Evolutionary conservation across 495 filamentous ascomycete species (phyloP).

Genomic region (Tetracladium marchalianum): DNA sequence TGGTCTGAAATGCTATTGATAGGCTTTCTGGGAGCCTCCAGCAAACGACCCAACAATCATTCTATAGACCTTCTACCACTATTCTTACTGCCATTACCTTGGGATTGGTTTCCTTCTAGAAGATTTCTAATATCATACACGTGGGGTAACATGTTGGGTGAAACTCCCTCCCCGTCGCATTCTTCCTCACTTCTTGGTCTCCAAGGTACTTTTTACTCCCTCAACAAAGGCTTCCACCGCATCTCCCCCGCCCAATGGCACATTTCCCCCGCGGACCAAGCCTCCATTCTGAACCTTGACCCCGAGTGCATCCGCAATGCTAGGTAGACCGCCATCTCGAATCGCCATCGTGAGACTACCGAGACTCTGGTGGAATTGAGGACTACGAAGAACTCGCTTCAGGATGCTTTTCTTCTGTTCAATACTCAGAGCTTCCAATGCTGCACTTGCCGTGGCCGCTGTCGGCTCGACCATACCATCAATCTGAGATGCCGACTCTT

Average conservation of each 20-base stretch:
- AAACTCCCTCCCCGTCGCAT: no score
- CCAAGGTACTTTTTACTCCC: conserved; percentile 70
- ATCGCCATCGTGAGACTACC: conserved; percentile 77
- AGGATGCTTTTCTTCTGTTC: conserved; percentile 76
- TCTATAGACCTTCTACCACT: no score
- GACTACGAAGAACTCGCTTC: conserved; percentile 73
- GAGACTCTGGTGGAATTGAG: conserved; percentile 83
- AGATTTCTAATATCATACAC: no score
- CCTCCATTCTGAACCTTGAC: conserved; percentile 76
- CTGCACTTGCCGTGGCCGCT: conserved; percentile 55
- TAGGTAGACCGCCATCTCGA: conserved; percentile 85
- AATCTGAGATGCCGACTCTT: conserved; percentile 44
- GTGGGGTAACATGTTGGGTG: no score
- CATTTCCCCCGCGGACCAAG: conserved; percentile 57
- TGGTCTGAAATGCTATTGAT: no score
- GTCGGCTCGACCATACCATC: conserved; percentile 44
- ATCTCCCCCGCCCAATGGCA: conserved; percentile 81
- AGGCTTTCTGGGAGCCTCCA: no score
- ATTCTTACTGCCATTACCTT: no score
- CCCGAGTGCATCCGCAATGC: conserved; percentile 74
- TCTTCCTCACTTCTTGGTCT: conserved; percentile 30
- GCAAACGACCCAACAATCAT: no score
- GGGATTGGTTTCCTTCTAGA: no score
- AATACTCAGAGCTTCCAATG: conserved; percentile 60
- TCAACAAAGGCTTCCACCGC: conserved; percentile 85